These are phyloP conservation scores for Neoarthrinium moseri DNA, from an alignment of 2,329 filamentous ascomycete species.

Conservation along the genomic window DNA sequence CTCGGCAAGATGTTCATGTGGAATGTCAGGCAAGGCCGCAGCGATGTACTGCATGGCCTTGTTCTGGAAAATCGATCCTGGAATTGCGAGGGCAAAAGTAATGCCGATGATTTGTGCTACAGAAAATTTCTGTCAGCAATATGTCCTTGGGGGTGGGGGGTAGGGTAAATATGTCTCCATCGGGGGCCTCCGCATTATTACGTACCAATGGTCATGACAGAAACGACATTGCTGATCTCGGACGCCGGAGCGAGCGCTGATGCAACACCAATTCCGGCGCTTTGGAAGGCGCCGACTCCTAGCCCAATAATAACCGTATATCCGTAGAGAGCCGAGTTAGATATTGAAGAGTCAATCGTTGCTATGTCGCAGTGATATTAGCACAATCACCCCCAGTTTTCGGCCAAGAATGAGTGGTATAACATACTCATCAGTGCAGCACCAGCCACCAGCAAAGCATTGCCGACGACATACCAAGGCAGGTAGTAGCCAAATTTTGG, in stretches of 20 bases:
- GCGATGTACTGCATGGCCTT: conserved; percentile 9
- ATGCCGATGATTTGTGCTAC: conserved; percentile 12
- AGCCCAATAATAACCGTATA: conserved; percentile 14
- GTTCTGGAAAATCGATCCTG: conserved; percentile 14
- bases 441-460: conserved; percentile 4
- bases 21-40: conserved; percentile 2
- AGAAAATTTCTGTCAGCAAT: neutral
- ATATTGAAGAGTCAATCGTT: conserved; percentile 6
- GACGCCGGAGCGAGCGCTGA: conserved; percentile 8
- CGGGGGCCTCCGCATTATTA: neutral
- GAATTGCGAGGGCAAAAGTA: conserved; percentile 9
- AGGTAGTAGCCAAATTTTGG: conserved; percentile 1
- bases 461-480: conserved; percentile 6
- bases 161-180: neutral
- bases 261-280: conserved; percentile 11
- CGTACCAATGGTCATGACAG: conserved; percentile 13
- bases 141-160: neutral
- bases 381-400: neutral
- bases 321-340: conserved; percentile 10
- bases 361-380: neutral
- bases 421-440: conserved; percentile 7
- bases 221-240: conserved; percentile 12
- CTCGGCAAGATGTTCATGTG: neutral
- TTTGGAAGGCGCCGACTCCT: conserved; percentile 12
- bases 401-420: neutral